Percentiles rank a stretch among this genome's conserved stretches.
Evolutionary conservation across 2,329 filamentous ascomycete genomes (phyloP).

Genomic region (Penicillium decumbens): DNA sequence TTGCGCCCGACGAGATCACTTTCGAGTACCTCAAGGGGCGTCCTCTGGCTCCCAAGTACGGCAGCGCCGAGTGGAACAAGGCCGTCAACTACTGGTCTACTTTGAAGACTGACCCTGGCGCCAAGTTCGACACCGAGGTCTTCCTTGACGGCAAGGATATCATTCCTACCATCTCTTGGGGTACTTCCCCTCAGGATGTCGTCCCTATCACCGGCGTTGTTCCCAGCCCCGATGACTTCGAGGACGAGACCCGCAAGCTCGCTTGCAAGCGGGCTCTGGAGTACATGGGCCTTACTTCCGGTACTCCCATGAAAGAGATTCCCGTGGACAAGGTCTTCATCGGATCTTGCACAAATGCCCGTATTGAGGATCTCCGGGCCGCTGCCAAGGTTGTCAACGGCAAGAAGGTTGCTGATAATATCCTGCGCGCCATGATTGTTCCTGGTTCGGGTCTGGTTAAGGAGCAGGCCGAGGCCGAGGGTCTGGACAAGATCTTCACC

Average conservation of each 20-base stretch:
- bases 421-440: conserved; percentile 94
- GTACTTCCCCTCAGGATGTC: conserved; percentile 92
- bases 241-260: conserved; percentile 71
- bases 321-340: conserved; percentile 94
- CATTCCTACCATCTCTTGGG: conserved; percentile 89
- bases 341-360: conserved; percentile 93
- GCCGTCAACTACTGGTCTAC: conserved; percentile 83
- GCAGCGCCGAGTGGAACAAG: conserved; percentile 83
- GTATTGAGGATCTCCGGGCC: conserved; percentile 89
- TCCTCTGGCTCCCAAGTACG: conserved; percentile 79
- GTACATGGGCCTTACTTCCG: conserved; percentile 90
- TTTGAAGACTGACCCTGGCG: conserved; percentile 78
- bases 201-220: conserved; percentile 90
- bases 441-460: conserved; percentile 94
- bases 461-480: conserved; percentile 82
- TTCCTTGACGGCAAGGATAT: conserved; percentile 92
- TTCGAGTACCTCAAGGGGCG: conserved; percentile 93
- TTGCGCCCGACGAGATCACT: conserved; percentile 88
- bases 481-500: conserved; percentile 84
- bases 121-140: conserved; percentile 84
- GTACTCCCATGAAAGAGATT: conserved; percentile 89
- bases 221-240: conserved; percentile 82
- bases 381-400: conserved; percentile 83
- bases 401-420: conserved; percentile 76
- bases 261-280: conserved; percentile 77